Conservation (phyloP, 495 filamentous ascomycete genomes). For the Penicillium silybi region DNA sequence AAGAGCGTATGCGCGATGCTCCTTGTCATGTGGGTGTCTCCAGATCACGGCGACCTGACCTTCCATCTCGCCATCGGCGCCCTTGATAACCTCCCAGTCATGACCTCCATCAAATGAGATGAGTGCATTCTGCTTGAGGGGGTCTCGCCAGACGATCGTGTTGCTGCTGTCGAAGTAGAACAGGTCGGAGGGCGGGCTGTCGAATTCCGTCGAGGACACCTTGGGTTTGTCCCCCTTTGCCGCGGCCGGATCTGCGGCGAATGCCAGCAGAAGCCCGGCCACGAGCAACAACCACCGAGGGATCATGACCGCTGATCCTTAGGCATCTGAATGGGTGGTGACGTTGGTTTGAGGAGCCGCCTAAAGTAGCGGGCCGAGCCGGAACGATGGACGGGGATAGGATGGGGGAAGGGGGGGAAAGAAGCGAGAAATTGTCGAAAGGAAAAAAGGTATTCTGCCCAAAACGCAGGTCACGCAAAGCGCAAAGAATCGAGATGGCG, state of each 20-base stretch:
- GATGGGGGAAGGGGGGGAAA: background rate
- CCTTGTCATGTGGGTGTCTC: constrained; percentile 71
- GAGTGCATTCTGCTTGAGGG: constrained; percentile 51
- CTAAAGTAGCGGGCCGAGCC: constrained; percentile 18
- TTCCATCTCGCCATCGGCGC: constrained; percentile 49
- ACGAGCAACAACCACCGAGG: constrained; percentile 38
- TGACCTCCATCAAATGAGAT: constrained; percentile 75
- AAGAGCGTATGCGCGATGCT: constrained; percentile 69
- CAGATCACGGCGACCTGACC: constrained; percentile 56
- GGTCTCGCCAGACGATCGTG: constrained; percentile 63
- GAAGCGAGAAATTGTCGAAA: background rate
- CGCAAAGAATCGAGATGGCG: background rate
- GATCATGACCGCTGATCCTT: constrained; percentile 34
- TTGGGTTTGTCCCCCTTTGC: constrained; percentile 50
- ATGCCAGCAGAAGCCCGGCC: constrained; percentile 34
- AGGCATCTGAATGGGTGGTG: constrained; percentile 32
- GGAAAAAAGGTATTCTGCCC: background rate
- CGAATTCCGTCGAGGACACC: constrained; percentile 54
- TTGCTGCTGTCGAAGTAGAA: constrained; percentile 88
- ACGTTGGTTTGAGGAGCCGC: constrained; percentile 1
- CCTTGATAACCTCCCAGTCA: constrained; percentile 63
- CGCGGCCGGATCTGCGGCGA: constrained; percentile 29
- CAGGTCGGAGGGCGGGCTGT: constrained; percentile 56
- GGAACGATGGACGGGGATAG: constrained; percentile 4
- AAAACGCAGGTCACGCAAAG: background rate